These are phyloP conservation scores for Colletotrichum truncatum DNA, from an alignment of 2,329 filamentous ascomycete species.

Conservation along the genomic window DNA sequence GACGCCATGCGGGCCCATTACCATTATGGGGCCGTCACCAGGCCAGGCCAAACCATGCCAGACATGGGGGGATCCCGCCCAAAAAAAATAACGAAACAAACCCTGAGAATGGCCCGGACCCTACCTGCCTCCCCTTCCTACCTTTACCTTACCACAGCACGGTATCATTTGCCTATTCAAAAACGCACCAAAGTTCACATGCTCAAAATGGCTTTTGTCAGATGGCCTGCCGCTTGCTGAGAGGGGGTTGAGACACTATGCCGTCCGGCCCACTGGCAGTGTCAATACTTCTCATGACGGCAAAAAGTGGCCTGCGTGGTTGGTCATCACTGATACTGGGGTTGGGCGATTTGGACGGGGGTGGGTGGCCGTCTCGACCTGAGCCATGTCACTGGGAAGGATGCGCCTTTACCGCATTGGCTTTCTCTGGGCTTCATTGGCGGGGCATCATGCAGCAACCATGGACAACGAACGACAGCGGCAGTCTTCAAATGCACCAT, in stretches of 20 bases:
- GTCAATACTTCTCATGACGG: neutral
- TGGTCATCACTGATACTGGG: neutral
- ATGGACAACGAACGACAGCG: slow-evolving; percentile 18
- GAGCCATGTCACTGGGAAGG: slow-evolving; percentile 14
- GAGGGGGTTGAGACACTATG: neutral
- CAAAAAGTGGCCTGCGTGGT: neutral
- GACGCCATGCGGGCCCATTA: slow-evolving; percentile 24
- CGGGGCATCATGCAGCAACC: slow-evolving; percentile 24
- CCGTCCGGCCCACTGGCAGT: neutral
- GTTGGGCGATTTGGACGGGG: slow-evolving; percentile 6
- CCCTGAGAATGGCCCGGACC: slow-evolving; percentile 20
- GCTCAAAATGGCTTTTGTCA: neutral
- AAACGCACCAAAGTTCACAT: neutral
- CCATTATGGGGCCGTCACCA: slow-evolving; percentile 14
- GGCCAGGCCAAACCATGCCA: slow-evolving; percentile 15
- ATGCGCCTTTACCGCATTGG: slow-evolving; percentile 15
- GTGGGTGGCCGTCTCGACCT: slow-evolving; percentile 11
- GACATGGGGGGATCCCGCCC: slow-evolving; percentile 28
- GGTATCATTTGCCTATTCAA: neutral
- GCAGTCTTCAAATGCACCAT: slow-evolving; percentile 13
- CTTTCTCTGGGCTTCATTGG: slow-evolving; percentile 19
- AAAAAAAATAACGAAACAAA: slow-evolving; percentile 22
- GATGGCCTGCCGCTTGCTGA: neutral
- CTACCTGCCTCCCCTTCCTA: neutral
- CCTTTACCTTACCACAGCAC: neutral